Evolutionary conservation across 2,329 filamentous ascomycete genomes (phyloP).

Genomic region (Fusarium oxysporum): DNA sequence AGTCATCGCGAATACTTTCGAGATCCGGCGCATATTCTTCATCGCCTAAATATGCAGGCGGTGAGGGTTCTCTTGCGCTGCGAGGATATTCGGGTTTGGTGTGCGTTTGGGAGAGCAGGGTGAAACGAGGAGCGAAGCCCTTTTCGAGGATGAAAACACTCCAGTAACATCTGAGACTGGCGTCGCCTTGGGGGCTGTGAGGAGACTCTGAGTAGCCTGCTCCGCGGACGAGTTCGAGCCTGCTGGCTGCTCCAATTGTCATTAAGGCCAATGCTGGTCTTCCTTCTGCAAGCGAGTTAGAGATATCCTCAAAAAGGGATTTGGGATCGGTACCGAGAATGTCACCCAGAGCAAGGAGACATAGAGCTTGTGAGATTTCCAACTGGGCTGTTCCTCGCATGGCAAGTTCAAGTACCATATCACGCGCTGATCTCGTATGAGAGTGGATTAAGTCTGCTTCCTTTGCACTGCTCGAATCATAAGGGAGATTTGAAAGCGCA

Average conservation of each 20-base stretch:
- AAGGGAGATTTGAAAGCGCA: conserved; percentile 4
- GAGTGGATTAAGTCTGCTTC: conserved; percentile 27
- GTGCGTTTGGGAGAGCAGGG: conserved; percentile 2
- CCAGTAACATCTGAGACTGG: conserved; percentile 38
- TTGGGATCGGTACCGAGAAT: conserved; percentile 6
- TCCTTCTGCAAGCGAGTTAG: conserved; percentile 11
- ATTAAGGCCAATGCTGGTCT: conserved; percentile 33
- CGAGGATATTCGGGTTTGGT: conserved; percentile 20
- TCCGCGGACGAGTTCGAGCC: conserved; percentile 32
- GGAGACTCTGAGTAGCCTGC: conserved; percentile 10
- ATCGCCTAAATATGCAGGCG: conserved; percentile 5
- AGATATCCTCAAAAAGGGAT: too few relatives aligned
- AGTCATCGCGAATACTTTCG: conserved; percentile 27
- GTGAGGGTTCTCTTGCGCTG: conserved; percentile 28
- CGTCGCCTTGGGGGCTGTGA: not conserved
- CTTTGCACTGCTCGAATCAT: conserved; percentile 22
- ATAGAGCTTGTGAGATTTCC: conserved; percentile 25
- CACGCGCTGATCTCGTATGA: conserved; percentile 12
- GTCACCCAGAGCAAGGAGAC: conserved; percentile 14
- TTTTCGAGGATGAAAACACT: conserved; percentile 40
- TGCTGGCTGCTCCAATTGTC: conserved; percentile 35
- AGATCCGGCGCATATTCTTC: conserved; percentile 36
- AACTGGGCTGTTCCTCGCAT: conserved; percentile 30
- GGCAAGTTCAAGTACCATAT: conserved; percentile 19
- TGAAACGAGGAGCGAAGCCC: conserved; percentile 29